Percentiles rank a stretch among this genome's conserved stretches.
These are phyloP conservation scores for Magnaporthiopsis rhizophila DNA, from an alignment of 2,329 filamentous ascomycete genomes.

Conservation along the genomic window DNA sequence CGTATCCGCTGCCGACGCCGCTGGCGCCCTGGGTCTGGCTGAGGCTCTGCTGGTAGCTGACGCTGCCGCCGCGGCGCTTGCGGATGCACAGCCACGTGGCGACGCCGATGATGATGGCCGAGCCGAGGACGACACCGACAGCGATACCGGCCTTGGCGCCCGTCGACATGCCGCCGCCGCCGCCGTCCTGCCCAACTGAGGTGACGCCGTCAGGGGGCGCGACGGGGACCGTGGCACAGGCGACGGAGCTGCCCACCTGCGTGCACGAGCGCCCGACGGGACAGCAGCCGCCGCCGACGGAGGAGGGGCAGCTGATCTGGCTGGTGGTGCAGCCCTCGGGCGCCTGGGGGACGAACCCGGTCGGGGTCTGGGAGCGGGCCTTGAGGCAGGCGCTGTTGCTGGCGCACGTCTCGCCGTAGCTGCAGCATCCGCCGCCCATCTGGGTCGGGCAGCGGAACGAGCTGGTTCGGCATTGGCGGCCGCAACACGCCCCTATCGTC, in stretches of 20 bases:
- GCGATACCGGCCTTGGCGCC: conserved; percentile 52
- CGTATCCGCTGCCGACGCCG: background rate
- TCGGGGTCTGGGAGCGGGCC: conserved; percentile 12
- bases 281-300: conserved; percentile 43
- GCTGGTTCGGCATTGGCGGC: conserved; percentile 30
- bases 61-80: conserved; percentile 22
- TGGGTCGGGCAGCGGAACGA: conserved; percentile 34
- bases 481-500: conserved; percentile 28
- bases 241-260: conserved; percentile 23
- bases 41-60: conserved; percentile 8
- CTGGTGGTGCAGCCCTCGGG: conserved; percentile 35
- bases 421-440: conserved; percentile 43
- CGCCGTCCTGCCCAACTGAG: conserved; percentile 6
- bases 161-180: conserved; percentile 25
- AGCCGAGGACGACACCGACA: conserved; percentile 39
- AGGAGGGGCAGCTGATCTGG: conserved; percentile 32
- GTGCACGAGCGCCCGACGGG: conserved; percentile 34
- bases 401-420: conserved; percentile 34
- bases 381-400: conserved; percentile 25
- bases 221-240: conserved; percentile 28
- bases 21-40: conserved; percentile 7
- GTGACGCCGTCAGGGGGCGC: conserved; percentile 16
- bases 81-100: conserved; percentile 40
- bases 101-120: conserved; percentile 31
- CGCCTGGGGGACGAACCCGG: conserved; percentile 24